Evolutionary conservation across 495 filamentous ascomycete genomes (phyloP).

Genomic region (Hypoxylon rickii): DNA sequence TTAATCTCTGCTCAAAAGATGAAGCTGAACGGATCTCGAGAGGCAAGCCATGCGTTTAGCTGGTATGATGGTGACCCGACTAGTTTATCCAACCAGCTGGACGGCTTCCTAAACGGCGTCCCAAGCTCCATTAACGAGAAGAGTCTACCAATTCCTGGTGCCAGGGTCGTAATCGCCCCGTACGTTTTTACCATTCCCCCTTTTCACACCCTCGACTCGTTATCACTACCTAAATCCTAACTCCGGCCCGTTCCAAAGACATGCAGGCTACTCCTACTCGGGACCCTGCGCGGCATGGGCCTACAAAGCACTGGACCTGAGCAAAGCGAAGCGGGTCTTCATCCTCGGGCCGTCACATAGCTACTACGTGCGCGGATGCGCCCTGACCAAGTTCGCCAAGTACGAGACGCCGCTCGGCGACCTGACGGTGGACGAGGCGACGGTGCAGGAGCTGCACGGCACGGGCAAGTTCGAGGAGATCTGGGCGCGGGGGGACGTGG

Average conservation of each 20-base stretch:
- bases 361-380: slow-evolving; percentile 74
- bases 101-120: slow-evolving; percentile 77
- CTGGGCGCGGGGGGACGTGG: slow-evolving; percentile 69
- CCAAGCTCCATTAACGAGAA: slow-evolving; percentile 63
- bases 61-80: slow-evolving; percentile 77
- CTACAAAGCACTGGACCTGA: slow-evolving; percentile 87
- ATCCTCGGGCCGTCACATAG: slow-evolving; percentile 94
- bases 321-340: slow-evolving; percentile 83
- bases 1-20: slow-evolving; percentile 25
- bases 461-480: slow-evolving; percentile 78
- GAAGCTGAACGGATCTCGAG: slow-evolving; percentile 53
- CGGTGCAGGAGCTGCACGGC: slow-evolving; percentile 64
- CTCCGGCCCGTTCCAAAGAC: slow-evolving; percentile 55
- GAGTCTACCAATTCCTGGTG: slow-evolving; percentile 71
- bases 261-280: slow-evolving; percentile 96
- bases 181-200: slow-evolving; percentile 58
- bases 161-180: slow-evolving; percentile 94
- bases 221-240: slow-evolving; percentile 18
- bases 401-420: slow-evolving; percentile 89
- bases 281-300: slow-evolving; percentile 93
- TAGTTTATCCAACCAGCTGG: slow-evolving; percentile 71
- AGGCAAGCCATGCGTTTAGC: slow-evolving; percentile 63
- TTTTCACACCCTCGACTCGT: slow-evolving; percentile 3
- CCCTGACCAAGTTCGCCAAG: slow-evolving; percentile 71
- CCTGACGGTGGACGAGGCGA: slow-evolving; percentile 70